Evolutionary conservation across 75 land plant genomes (phyloP).

Genomic region (Selaginella moellendorffii): DNA sequence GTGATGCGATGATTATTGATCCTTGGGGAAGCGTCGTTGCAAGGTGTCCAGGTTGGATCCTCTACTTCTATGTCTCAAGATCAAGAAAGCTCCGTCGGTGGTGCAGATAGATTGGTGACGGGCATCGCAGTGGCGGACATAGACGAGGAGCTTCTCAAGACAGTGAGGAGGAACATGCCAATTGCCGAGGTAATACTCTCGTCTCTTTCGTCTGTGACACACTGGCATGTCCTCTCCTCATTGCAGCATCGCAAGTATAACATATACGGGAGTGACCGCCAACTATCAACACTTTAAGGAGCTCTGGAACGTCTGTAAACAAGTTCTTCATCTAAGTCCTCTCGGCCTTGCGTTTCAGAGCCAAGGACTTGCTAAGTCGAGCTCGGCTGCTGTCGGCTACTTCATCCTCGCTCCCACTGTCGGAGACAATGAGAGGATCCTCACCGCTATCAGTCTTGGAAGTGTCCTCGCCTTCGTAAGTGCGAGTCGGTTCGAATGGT

Average conservation of each 20-base stretch:
- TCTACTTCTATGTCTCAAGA: too few species aligned
- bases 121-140: slow-evolving; percentile 24
- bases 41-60: slow-evolving; percentile 51
- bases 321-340: too few species aligned
- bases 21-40: slow-evolving; percentile 87
- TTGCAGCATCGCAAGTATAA: slow-evolving; percentile 27
- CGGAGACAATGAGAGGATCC: slow-evolving; percentile 10
- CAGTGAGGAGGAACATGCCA: slow-evolving; percentile 23
- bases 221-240: neutral
- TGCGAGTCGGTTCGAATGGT: neutral
- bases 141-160: slow-evolving; percentile 9
- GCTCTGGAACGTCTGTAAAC: too few species aligned
- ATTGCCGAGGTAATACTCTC: slow-evolving; percentile 20
- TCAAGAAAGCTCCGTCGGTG: too few species aligned
- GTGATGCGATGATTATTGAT: slow-evolving; percentile 83
- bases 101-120: slow-evolving; percentile 16
- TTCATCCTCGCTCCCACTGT: slow-evolving; percentile 26
- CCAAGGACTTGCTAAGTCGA: neutral
- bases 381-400: neutral
- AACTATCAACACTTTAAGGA: slow-evolving; percentile 13
- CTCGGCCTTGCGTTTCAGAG: neutral
- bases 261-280: slow-evolving; percentile 14
- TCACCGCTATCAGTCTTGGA: neutral
- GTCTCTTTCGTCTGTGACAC: neutral
- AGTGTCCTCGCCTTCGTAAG: neutral